Conservation (phyloP, 192 early-diverging fungal species). For the Backusella tuberculispora region DNA sequence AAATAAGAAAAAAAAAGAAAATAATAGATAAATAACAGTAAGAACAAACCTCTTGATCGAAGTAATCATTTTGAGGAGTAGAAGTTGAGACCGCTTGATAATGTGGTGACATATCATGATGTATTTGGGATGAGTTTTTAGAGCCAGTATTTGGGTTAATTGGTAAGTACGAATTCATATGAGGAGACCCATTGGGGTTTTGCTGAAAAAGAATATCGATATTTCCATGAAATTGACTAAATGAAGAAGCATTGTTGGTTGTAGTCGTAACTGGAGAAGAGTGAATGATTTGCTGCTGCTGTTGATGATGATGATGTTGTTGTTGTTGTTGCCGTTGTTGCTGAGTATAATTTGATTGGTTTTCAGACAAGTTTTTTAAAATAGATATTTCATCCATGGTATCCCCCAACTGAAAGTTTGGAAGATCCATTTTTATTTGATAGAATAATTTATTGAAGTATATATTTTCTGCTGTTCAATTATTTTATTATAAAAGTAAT, state of each 20-base stretch:
- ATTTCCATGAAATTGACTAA: constrained; percentile 7
- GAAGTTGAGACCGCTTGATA: neutral
- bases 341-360: neutral
- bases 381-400: constrained; percentile 20
- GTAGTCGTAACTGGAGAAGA: neutral
- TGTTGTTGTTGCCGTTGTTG: neutral
- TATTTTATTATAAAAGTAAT: neutral
- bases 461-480: no score
- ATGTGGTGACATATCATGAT: neutral
- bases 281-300: neutral
- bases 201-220: constrained; percentile 17
- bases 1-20: neutral
- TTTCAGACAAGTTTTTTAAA: constrained; percentile 5
- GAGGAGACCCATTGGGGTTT: neutral
- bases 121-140: neutral
- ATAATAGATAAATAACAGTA: neutral
- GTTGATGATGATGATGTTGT: neutral
- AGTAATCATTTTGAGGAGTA: constrained; percentile 20
- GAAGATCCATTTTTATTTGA: constrained; percentile 18
- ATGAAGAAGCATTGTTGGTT: neutral
- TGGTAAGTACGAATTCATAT: neutral
- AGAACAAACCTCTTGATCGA: constrained; percentile 32
- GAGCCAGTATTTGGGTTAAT: neutral
- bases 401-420: constrained; percentile 18
- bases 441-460: neutral